A percentile compares a stretch with the other conserved stretches of the same genome.
Conservation (phyloP, 129 eudicot species). For the Cynara cardunculus region DNA sequence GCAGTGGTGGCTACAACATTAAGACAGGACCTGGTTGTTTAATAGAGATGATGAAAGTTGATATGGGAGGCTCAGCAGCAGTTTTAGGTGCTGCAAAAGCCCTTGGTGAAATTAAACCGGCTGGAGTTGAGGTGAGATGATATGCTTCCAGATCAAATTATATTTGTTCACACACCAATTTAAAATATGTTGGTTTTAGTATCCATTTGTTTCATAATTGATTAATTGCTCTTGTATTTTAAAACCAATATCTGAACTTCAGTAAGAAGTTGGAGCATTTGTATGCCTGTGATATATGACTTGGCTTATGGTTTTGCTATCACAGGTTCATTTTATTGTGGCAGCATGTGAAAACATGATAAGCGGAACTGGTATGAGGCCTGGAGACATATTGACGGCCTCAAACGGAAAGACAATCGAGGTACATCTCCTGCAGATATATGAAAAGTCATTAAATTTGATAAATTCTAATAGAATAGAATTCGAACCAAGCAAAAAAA, state of each 20-base stretch:
- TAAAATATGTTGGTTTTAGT: not conserved
- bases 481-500: not conserved
- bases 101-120: conserved; percentile 89
- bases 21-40: conserved; percentile 90
- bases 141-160: not conserved
- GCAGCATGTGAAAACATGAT: conserved; percentile 99
- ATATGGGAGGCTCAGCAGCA: conserved; percentile 99
- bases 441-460: not conserved
- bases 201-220: not conserved
- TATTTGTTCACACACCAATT: not conserved
- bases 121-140: conserved; percentile 80
- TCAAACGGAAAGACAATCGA: conserved; percentile 99
- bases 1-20: conserved; percentile 99
- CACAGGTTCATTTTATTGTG: conserved; percentile 94
- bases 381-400: conserved; percentile 89
- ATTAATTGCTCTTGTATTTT: not conserved
- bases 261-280: no score
- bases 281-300: not conserved
- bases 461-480: not conserved
- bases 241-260: not conserved
- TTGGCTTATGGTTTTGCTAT: not conserved
- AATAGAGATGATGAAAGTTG: conserved; percentile 93
- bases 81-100: conserved; percentile 99
- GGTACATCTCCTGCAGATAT: conserved; percentile 34
- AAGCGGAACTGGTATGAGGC: conserved; percentile 99